These are phyloP conservation scores for Plenodomus lindquistii DNA, from an alignment of 2,329 filamentous ascomycete genomes.

Conservation along the genomic window DNA sequence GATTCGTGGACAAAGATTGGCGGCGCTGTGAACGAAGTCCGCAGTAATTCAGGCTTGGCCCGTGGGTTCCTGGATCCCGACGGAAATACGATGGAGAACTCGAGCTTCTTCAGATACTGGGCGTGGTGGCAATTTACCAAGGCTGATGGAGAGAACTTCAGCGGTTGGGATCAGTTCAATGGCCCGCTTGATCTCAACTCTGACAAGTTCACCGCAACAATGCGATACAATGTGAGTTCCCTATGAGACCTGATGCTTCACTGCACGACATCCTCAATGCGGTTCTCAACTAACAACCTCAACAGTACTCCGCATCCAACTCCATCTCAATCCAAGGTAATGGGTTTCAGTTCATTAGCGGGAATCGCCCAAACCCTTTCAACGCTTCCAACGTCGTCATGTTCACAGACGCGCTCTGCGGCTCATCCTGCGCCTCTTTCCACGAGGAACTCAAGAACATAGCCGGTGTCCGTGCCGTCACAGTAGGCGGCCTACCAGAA, in stretches of 20 bases:
- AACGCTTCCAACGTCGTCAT: conserved; percentile 43
- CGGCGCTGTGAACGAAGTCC: conserved; percentile 25
- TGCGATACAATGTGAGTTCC: conserved; percentile 34
- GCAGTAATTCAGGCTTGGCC: conserved; percentile 12
- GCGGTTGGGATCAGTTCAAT: conserved; percentile 50
- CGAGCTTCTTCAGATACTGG: conserved; percentile 23
- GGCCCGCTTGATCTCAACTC: conserved; percentile 41
- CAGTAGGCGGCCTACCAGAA: conserved; percentile 61
- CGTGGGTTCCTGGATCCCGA: conserved; percentile 6
- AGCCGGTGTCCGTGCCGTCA: conserved; percentile 58
- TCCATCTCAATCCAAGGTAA: conserved; percentile 14
- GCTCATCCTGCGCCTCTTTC: conserved; percentile 62
- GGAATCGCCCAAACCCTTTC: conserved; percentile 38
- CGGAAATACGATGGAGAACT: conserved; percentile 12
- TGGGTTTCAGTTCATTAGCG: conserved; percentile 22
- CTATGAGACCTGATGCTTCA: too few relatives aligned
- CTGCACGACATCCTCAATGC: background rate
- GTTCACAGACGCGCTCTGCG: conserved; percentile 61
- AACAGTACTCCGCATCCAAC: conserved; percentile 24
- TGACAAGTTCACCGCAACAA: conserved; percentile 45
- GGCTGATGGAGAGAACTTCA: conserved; percentile 41
- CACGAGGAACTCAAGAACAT: conserved; percentile 56
- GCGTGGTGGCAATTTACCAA: conserved; percentile 27
- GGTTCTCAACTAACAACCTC: conserved; percentile 4
- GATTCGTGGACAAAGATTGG: conserved; percentile 24